phyloP scores from a whole-genome alignment of 768 basidiomycete genomes.

The Tulasnella sp. region DNA sequence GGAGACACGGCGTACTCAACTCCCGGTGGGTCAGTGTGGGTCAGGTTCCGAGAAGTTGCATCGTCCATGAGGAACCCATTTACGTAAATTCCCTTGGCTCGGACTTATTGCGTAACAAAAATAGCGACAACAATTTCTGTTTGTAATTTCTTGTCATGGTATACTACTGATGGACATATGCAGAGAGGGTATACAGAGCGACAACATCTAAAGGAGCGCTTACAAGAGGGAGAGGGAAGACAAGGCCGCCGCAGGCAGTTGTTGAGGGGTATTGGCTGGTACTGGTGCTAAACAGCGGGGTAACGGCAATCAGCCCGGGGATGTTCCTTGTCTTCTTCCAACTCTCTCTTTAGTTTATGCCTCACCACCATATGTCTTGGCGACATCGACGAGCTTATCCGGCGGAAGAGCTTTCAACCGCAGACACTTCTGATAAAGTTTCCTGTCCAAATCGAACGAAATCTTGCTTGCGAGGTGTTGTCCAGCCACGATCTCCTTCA shows the following conservation, averaged over 20 bases:
- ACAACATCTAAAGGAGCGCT: too few relatives aligned
- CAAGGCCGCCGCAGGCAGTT: too few relatives aligned
- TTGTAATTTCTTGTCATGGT: too few relatives aligned
- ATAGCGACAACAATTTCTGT: too few relatives aligned
- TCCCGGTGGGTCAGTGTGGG: background rate
- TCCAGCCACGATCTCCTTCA: constrained; percentile 74
- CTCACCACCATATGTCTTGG: constrained; percentile 14
- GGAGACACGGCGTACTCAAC: background rate
- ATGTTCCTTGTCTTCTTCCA: background rate
- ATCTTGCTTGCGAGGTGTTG: constrained; percentile 74
- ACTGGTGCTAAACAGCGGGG: background rate
- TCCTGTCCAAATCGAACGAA: constrained; percentile 67
- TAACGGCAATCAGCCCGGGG: background rate
- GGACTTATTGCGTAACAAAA: background rate
- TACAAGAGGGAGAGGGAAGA: too few relatives aligned
- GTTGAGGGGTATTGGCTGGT: too few relatives aligned
- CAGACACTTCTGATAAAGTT: constrained; percentile 69
- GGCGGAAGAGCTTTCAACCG: constrained; percentile 60
- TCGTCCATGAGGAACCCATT: background rate
- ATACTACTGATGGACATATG: too few relatives aligned
- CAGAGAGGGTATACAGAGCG: too few relatives aligned
- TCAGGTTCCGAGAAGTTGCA: background rate
- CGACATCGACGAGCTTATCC: constrained; percentile 16
- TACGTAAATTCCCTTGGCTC: background rate
- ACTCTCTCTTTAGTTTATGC: background rate